phyloP scores from a whole-genome alignment of 306 rosid genomes.

The cucumber (Cucumis sativus) region Cucumber_9930_V3 NC_026660.2:13686001-13686500 shows the following conservation, averaged over 20 bases:
- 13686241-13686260: slow-evolving; percentile 45
- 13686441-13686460: slow-evolving; percentile 43
- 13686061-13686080: slow-evolving; percentile 76
- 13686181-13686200: slow-evolving; percentile 92
- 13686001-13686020: slow-evolving; percentile 87
- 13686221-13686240: slow-evolving; percentile 50
- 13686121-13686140: slow-evolving; percentile 59
- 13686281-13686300: slow-evolving; percentile 13
- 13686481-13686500: slow-evolving; percentile 85
- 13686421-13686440: slow-evolving; percentile 55
- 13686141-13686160: slow-evolving; percentile 55
- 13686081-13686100: slow-evolving; percentile 77
- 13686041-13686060: slow-evolving; percentile 37
- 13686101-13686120: slow-evolving; percentile 45
- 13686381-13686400: slow-evolving; percentile 52
- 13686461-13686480: slow-evolving; percentile 85
- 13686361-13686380: slow-evolving; percentile 3
- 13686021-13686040: slow-evolving; percentile 69
- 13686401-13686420: slow-evolving; percentile 55
- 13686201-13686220: slow-evolving; percentile 47
- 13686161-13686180: slow-evolving; percentile 88
- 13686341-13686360: not conserved
- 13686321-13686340: not conserved
- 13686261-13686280: slow-evolving; percentile 86
- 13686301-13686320: not conserved